Base-by-base conservation (phyloP, 2,329 filamentous ascomycete species). In the Cryphonectria naterciae region DNA sequence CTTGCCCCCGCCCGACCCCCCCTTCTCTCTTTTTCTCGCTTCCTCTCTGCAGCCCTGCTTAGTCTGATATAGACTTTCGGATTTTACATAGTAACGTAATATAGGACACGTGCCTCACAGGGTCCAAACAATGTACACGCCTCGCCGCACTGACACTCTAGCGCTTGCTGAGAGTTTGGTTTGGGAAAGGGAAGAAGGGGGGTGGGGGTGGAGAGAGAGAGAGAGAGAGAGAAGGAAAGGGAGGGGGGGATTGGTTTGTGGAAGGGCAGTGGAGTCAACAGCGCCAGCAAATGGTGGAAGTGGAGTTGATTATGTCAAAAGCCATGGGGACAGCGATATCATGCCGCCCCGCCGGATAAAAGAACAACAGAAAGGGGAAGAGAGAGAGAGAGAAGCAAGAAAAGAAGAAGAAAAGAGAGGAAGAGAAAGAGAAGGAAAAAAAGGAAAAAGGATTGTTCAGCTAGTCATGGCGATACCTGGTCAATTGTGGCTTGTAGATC, bases 401-500 rank as follows among this genome's bases (percentile, higher is more conserved):
- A 61, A 61, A 1, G 7, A 10, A 1, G 11, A 39, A 10, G 6
- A 37, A 28, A 60, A 28, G 15, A 6, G 7, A 10, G 28, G 19
- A 39, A 10, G 6, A 15, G 28, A 22, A 37, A 37, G 5, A 60
- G 19, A 15, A 37, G 22, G 6, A 32, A 11, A 37, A 60, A 2
- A 37, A 60, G 8, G 4, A 37, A 37, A 28, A 37, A 28, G 15
- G 17, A 25, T 54, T 58, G 54, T 58, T 32, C 54, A 58, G 54
- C 54, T 35, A 56, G 52, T 56, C 52, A 56, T 56, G 52, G 52
- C n/a, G 52, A 32, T 28, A 56, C 52, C 4, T 56, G 25, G n/a
- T 28, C 46, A 32, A 32, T 28, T 58, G 54, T 58, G 54, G 54
- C 54, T 58, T 19, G 54, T 13, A 58, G 54, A 58, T 58, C 54